Evolutionary conservation across 2,329 filamentous ascomycete genomes (phyloP).

Genomic region (Xylaria sp.): DNA sequence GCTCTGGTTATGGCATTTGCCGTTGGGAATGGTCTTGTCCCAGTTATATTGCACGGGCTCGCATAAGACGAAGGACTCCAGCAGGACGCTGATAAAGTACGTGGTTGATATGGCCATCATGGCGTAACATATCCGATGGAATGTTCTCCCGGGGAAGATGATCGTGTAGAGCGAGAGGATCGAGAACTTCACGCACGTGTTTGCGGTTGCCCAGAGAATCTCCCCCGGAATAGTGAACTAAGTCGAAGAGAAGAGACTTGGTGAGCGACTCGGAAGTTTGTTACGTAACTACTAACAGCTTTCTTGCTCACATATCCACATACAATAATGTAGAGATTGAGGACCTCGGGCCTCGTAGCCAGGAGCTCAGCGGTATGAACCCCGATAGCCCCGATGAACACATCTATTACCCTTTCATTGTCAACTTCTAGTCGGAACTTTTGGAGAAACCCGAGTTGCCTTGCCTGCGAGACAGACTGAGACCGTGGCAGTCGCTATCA

Average conservation of each 20-base stretch:
- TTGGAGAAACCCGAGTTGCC: neutral
- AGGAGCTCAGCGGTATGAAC: neutral
- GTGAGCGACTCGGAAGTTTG: too few species aligned
- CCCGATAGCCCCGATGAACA: neutral
- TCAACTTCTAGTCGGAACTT: too few species aligned
- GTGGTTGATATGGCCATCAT: slow-evolving; percentile 8
- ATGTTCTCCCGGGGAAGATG: slow-evolving; percentile 18
- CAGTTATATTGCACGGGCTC: slow-evolving; percentile 22
- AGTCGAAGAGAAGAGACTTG: too few species aligned
- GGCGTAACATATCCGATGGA: slow-evolving; percentile 10
- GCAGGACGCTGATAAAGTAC: slow-evolving; percentile 16
- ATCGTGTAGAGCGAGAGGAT: slow-evolving; percentile 28
- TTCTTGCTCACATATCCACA: neutral
- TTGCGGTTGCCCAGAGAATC: slow-evolving; percentile 24
- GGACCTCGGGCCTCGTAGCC: neutral
- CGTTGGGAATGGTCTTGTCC: slow-evolving; percentile 26
- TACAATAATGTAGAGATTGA: neutral
- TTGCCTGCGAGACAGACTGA: neutral
- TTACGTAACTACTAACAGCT: too few species aligned
- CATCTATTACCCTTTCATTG: neutral
- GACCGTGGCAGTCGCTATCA: neutral
- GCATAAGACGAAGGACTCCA: slow-evolving; percentile 25
- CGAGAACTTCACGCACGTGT: slow-evolving; percentile 27
- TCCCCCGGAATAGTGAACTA: neutral
- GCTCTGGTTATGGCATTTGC: slow-evolving; percentile 6